A percentile compares a stretch with the other conserved stretches of the same genome.
These are phyloP conservation scores for Paraleonurus japonicus DNA, from an alignment of 257 asterid genomes.

Conservation along the genomic window DNA sequence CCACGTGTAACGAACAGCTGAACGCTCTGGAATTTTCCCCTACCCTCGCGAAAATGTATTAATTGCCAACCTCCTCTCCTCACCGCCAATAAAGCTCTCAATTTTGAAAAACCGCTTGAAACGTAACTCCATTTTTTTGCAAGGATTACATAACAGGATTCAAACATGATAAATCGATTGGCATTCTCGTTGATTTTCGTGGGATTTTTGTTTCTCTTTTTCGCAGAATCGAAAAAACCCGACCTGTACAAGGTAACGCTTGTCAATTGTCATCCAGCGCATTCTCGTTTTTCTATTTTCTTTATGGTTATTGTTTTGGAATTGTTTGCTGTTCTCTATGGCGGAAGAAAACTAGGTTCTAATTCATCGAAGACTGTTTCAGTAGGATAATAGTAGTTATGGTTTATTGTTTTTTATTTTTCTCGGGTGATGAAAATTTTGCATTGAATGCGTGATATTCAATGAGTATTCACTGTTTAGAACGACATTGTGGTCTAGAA, in stretches of 20 bases:
- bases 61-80: slow-evolving; percentile 11
- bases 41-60: slow-evolving; percentile 30
- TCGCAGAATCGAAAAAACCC: slow-evolving; percentile 49
- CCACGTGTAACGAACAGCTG: slow-evolving; percentile 39
- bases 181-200: slow-evolving; percentile 25
- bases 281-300: not conserved
- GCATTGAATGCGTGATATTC: not conserved
- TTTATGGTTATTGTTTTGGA: too few species aligned
- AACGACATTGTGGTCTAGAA: not conserved
- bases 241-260: slow-evolving; percentile 74
- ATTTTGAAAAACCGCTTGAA: not conserved
- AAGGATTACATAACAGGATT: slow-evolving; percentile 11
- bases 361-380: not conserved
- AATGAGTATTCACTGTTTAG: not conserved
- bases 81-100: slow-evolving; percentile 1
- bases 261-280: not conserved
- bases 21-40: slow-evolving; percentile 41
- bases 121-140: slow-evolving; percentile 4
- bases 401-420: not conserved
- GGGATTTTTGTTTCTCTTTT: slow-evolving; percentile 32
- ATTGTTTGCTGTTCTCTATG: not conserved
- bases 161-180: slow-evolving; percentile 42
- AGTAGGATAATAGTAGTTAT: not conserved
- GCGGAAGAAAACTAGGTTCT: not conserved
- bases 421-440: not conserved